Base-by-base conservation (phyloP, 2,329 filamentous ascomycete species). In the Fusarium phyllophilum region DNA sequence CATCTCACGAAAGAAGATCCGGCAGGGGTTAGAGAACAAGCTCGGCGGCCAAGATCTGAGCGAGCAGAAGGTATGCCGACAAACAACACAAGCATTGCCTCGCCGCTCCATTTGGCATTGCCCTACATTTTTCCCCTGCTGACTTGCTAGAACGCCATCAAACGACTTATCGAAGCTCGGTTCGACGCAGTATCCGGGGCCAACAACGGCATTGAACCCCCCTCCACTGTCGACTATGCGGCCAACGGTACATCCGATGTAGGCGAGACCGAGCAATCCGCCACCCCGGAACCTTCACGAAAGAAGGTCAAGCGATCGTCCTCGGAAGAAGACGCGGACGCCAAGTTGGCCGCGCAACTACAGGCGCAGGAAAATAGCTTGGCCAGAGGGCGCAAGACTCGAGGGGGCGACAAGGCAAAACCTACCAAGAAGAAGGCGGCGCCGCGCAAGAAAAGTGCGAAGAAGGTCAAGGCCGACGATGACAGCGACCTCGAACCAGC, bases 281-380 rank as follows among this genome's bases (percentile, higher is more conserved):
- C 84, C 8, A 82, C 82, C 17, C 81, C 82, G 11, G 84, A 85
- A 42, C 87, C 86, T 4, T 83, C 84, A 3, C 86, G 85, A 73
- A 93, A 92, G 81, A 94, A 94, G 84, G 92, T 92, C 65, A 91
- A 91, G 79, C 88, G 89, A 48, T 88, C 90, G 34, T 85, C 85
- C 20, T 84, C 86, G 42, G 84, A 84, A 14, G 88, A 90, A 75
- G 94, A 97, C 73, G 92, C 93, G 38, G 96, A 99, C 82, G 96
- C 96, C 39, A 91, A 93, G 49, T 90, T 96, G 70, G 96, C 96
- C 2, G 95, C 95, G 22, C 90, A 93, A 81, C 87, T 99, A 41
- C 96, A 99, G 83, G 96, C 95, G 0, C 94, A 98, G 82, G 94
- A 98, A 84, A 97, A 98, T 82, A 88, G 90, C 68, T 84, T 89